Evolutionary conservation across 306 rosid genomes (phyloP).

Genomic region (Acacia confusa): DNA sequence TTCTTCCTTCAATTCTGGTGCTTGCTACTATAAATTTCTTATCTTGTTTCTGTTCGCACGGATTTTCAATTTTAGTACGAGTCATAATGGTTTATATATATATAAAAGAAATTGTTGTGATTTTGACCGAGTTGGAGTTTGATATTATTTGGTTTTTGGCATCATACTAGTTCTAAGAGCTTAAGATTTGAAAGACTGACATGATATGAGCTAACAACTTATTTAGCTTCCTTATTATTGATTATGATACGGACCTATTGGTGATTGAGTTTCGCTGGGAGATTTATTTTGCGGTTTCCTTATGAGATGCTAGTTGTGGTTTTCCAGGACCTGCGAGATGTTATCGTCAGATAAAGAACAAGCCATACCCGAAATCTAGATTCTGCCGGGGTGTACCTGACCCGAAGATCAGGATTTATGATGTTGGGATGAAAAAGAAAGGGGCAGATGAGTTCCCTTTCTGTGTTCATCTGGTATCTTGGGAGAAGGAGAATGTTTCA

Average conservation of each 20-base stretch:
- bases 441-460: conserved; percentile 64
- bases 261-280: not conserved
- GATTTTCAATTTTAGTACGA: not conserved
- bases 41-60: not conserved
- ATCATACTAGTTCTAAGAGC: not conserved
- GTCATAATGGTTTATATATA: not conserved
- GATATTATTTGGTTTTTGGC: not conserved
- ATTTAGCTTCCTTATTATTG: no score
- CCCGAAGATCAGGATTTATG: conserved; percentile 60
- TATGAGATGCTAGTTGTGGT: not conserved
- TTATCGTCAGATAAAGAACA: conserved; percentile 61
- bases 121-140: not conserved
- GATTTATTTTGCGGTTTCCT: not conserved
- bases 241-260: not conserved
- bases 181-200: not conserved
- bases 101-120: not conserved
- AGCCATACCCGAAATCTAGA: conserved; percentile 62
- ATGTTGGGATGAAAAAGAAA: conserved; percentile 64
- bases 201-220: not conserved
- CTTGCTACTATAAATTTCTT: not conserved
- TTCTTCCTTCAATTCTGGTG: not conserved
- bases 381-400: conserved; percentile 65
- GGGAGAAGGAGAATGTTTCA: conserved; percentile 66
- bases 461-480: conserved; percentile 60
- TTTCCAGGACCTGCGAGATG: conserved; percentile 57